Conservation (phyloP, 129 eudicot species). For the Artemisia annua region DNA sequence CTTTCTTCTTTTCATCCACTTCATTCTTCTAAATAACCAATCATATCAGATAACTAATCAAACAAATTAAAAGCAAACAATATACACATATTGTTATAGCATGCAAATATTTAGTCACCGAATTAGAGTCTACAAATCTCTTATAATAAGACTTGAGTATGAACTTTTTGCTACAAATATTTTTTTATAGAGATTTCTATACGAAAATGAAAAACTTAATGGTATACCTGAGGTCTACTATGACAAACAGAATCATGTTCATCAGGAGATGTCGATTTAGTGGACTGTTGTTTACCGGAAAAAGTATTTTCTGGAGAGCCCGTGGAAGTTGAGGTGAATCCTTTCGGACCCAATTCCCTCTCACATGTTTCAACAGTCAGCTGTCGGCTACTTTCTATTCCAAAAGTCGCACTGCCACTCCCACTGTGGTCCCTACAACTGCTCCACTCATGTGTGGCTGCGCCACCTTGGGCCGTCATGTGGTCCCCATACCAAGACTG, state of each 20-base stretch:
- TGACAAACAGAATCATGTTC: slow-evolving; percentile 76
- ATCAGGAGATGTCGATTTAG: slow-evolving; percentile 44
- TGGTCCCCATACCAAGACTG: slow-evolving; percentile 18
- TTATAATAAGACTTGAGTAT: too few species aligned
- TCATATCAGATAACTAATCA: neutral
- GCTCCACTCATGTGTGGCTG: slow-evolving; percentile 47
- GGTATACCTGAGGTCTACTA: slow-evolving; percentile 58
- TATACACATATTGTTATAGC: too few species aligned
- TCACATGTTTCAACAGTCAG: slow-evolving; percentile 49
- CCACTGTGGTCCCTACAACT: slow-evolving; percentile 47
- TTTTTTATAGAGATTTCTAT: neutral
- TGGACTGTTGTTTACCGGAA: slow-evolving; percentile 46
- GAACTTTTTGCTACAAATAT: too few species aligned
- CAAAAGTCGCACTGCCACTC: slow-evolving; percentile 66
- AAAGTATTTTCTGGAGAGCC: slow-evolving; percentile 61
- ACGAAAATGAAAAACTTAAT: neutral
- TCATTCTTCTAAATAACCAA: slow-evolving; percentile 31
- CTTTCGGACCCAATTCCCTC: slow-evolving; percentile 40
- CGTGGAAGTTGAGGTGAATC: slow-evolving; percentile 50
- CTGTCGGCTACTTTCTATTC: slow-evolving; percentile 48
- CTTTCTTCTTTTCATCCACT: slow-evolving; percentile 49
- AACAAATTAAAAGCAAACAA: too few species aligned
- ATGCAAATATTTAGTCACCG: too few species aligned
- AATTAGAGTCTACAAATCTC: too few species aligned
- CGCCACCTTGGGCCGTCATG: slow-evolving; percentile 20